A percentile compares a stretch with the other conserved stretches of the same genome.
Conservation (phyloP, 352 stramenopile species). For the Saprolegnia parasitica region DNA sequence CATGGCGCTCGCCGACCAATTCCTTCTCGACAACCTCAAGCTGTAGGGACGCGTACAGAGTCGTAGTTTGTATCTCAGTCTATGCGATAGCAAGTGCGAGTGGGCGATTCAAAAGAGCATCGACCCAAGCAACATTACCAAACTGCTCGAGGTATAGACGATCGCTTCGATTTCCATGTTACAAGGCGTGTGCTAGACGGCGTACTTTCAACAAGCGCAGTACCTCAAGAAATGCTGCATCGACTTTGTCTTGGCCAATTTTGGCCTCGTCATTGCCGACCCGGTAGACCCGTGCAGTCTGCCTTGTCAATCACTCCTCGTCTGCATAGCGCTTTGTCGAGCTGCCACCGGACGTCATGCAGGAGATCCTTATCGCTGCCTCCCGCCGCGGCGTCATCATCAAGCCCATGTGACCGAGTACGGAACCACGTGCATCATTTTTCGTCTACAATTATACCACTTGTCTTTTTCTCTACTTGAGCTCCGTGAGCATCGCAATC, state of each 20-base stretch:
- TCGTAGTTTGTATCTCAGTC: background rate
- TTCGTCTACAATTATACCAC: constrained; percentile 15
- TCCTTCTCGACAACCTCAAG: constrained; percentile 55
- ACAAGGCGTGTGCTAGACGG: no score
- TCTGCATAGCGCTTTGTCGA: constrained; percentile 48
- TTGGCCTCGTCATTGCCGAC: constrained; percentile 65
- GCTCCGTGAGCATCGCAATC: constrained; percentile 85
- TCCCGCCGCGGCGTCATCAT: constrained; percentile 63
- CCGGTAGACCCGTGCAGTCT: constrained; percentile 34
- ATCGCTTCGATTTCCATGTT: no score
- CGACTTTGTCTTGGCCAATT: constrained; percentile 76
- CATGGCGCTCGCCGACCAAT: constrained; percentile 80
- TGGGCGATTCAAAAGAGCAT: constrained; percentile 58
- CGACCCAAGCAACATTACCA: constrained; percentile 65
- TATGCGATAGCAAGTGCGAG: constrained; percentile 66
- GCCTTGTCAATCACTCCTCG: background rate
- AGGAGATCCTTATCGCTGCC: constrained; percentile 66
- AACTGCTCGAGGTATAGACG: constrained; percentile 54
- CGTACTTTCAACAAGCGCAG: constrained; percentile 61
- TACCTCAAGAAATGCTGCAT: constrained; percentile 78
- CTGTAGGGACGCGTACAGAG: background rate
- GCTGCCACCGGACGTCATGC: constrained; percentile 53
- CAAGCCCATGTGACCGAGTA: constrained; percentile 6
- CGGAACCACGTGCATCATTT: constrained; percentile 17
- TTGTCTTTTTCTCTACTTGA: constrained; percentile 58